Evolutionary conservation across 1,284 basidiomycete genomes (phyloP).

Genomic region (Pseudozyma flocculosa): DNA sequence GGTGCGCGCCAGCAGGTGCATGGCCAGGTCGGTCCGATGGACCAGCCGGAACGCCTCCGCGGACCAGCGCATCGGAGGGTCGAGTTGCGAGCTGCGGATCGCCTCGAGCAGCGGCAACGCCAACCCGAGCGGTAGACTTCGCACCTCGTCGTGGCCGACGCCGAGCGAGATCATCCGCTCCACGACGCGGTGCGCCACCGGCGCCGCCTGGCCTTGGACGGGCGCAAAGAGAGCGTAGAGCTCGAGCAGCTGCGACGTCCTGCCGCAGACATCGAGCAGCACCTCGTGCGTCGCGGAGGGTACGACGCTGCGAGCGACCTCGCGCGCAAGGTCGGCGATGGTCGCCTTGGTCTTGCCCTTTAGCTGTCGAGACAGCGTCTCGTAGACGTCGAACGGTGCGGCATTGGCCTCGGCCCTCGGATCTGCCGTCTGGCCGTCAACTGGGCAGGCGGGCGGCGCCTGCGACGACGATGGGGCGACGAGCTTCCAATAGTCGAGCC

Average conservation of each 20-base stretch:
- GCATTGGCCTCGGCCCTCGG: background rate
- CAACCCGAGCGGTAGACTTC: conserved; percentile 67
- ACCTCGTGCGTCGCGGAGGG: background rate
- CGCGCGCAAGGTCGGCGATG: background rate
- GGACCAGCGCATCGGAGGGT: conserved; percentile 73
- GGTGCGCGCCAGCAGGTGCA: conserved; percentile 12
- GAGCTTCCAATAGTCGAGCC: conserved; percentile 12
- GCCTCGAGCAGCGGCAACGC: conserved; percentile 80
- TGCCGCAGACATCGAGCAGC: background rate
- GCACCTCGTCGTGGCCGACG: conserved; percentile 64
- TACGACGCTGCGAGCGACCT: background rate
- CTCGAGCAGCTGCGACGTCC: background rate
- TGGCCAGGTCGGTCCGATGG: conserved; percentile 73
- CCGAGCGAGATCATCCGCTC: conserved; percentile 65
- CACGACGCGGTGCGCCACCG: conserved; percentile 61
- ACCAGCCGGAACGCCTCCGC: conserved; percentile 72
- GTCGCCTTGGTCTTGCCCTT: background rate
- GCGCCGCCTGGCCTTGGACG: background rate
- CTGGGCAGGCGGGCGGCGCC: background rate
- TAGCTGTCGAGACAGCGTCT: background rate
- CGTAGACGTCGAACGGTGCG: background rate
- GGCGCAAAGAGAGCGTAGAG: conserved; percentile 3
- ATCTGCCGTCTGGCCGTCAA: background rate
- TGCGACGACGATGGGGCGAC: too few relatives aligned
- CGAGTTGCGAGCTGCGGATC: conserved; percentile 74